phyloP scores from a whole-genome alignment of 306 rosid genomes.

The Canavalia ensiformis region DNA sequence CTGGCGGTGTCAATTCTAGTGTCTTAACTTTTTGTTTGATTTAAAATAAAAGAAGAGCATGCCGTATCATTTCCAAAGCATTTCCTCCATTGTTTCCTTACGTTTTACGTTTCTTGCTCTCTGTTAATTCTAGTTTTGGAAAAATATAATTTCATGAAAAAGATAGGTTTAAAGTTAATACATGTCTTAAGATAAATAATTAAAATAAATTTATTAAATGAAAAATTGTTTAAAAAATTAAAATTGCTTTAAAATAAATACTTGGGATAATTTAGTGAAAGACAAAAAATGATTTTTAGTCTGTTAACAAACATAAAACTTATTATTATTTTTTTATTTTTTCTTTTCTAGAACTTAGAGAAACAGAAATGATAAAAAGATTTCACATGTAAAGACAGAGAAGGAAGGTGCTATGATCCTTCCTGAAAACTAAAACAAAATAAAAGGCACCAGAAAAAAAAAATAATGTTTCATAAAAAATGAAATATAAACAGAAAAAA shows the following conservation, averaged over 20 bases:
- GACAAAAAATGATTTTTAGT: neutral
- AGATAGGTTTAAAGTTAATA: too few relatives aligned
- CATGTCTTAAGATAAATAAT: neutral
- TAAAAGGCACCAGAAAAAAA: neutral
- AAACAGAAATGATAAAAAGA: neutral
- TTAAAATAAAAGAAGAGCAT: too few relatives aligned
- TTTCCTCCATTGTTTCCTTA: neutral
- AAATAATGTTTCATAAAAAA: neutral
- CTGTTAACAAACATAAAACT: neutral
- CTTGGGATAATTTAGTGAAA: neutral
- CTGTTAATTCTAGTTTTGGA: too few relatives aligned
- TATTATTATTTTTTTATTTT: neutral
- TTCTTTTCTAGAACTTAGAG: too few relatives aligned
- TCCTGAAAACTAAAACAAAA: conserved; percentile 15
- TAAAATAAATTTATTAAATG: neutral
- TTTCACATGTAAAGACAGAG: conserved; percentile 33
- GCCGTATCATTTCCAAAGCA: too few relatives aligned
- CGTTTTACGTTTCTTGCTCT: neutral
- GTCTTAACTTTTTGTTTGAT: too few relatives aligned
- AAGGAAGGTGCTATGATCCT: conserved; percentile 49
- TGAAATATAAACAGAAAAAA: neutral
- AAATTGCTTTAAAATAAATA: neutral
- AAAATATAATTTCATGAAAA: too few relatives aligned
- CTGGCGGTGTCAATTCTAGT: too few relatives aligned
- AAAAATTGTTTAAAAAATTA: neutral